Percentiles rank a stretch among this genome's conserved stretches.
Evolutionary conservation across 129 eudicot species (phyloP).

Genomic region (Helianthus tuberosus): DNA sequence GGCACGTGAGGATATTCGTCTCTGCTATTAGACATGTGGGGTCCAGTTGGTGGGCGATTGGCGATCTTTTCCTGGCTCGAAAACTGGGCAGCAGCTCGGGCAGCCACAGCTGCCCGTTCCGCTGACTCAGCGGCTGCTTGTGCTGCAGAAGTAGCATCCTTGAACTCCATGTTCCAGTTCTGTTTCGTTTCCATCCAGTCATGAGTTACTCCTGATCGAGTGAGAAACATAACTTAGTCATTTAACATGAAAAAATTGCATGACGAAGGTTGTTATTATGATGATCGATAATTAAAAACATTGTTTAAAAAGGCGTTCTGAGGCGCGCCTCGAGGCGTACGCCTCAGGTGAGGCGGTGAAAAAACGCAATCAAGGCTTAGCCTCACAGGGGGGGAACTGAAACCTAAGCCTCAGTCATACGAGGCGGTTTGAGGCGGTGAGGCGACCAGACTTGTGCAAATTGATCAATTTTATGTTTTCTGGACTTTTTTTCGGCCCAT

Average conservation of each 20-base stretch:
- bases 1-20: conserved; percentile 25
- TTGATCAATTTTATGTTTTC: too few relatives aligned
- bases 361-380: too few relatives aligned
- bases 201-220: conserved; percentile 30
- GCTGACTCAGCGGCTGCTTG: conserved; percentile 97
- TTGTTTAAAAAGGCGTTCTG: too few relatives aligned
- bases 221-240: neutral
- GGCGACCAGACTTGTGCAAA: too few relatives aligned
- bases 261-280: neutral
- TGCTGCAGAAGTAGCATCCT: conserved; percentile 94
- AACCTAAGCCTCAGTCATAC: too few relatives aligned
- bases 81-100: conserved; percentile 92
- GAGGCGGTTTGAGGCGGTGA: too few relatives aligned
- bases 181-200: conserved; percentile 40
- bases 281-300: neutral
- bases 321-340: too few relatives aligned
- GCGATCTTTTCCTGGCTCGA: conserved; percentile 47
- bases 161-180: conserved; percentile 79
- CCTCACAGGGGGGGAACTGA: too few relatives aligned
- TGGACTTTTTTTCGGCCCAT: too few relatives aligned
- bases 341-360: too few relatives aligned
- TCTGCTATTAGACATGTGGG: conserved; percentile 33
- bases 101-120: conserved; percentile 90
- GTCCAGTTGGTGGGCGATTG: conserved; percentile 39
- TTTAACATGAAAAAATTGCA: neutral